Evolutionary conservation across 805 yeast genomes (phyloP).

Genomic region (Wickerhamiella qilinensis): DNA sequence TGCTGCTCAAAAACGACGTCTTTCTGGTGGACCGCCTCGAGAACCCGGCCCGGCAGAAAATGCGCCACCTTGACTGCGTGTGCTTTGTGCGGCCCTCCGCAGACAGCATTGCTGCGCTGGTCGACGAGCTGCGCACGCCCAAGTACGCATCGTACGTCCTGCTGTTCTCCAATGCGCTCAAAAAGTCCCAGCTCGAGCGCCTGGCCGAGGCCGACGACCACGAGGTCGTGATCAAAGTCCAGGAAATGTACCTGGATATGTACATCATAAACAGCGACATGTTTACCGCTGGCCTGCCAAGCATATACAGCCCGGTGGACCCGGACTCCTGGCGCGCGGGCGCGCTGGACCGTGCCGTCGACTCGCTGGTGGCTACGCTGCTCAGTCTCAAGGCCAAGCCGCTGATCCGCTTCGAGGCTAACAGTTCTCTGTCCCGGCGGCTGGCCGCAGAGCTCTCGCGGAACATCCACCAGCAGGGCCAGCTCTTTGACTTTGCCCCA

Average conservation of each 20-base stretch:
- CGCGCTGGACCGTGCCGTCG: slow-evolving; percentile 28
- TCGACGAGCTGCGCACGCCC: slow-evolving; percentile 59
- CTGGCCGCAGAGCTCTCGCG: slow-evolving; percentile 49
- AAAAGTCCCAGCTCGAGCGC: slow-evolving; percentile 66
- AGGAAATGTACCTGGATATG: slow-evolving; percentile 78
- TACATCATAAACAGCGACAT: slow-evolving; percentile 55
- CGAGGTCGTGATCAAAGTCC: slow-evolving; percentile 60
- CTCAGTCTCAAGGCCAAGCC: slow-evolving; percentile 68
- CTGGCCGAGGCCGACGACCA: slow-evolving; percentile 82
- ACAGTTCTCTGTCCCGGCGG: slow-evolving; percentile 46
- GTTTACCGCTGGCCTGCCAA: slow-evolving; percentile 28
- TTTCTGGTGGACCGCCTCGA: slow-evolving; percentile 55
- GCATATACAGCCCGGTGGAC: slow-evolving; percentile 16
- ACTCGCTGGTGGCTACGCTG: slow-evolving; percentile 38
- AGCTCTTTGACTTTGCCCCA: slow-evolving; percentile 50
- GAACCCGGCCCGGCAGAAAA: slow-evolving; percentile 41
- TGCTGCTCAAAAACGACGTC: slow-evolving; percentile 65
- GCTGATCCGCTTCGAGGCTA: slow-evolving; percentile 57
- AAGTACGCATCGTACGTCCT: slow-evolving; percentile 65
- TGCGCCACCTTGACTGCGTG: slow-evolving; percentile 70
- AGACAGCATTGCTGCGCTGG: slow-evolving; percentile 41
- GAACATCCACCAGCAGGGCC: slow-evolving; percentile 21
- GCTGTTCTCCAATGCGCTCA: slow-evolving; percentile 59
- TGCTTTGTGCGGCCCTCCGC: slow-evolving; percentile 62
- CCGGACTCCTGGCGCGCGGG: slow-evolving; percentile 32